Base-by-base conservation (phyloP, 2,329 filamentous ascomycete species). In the Elsinoe perseae region DNA sequence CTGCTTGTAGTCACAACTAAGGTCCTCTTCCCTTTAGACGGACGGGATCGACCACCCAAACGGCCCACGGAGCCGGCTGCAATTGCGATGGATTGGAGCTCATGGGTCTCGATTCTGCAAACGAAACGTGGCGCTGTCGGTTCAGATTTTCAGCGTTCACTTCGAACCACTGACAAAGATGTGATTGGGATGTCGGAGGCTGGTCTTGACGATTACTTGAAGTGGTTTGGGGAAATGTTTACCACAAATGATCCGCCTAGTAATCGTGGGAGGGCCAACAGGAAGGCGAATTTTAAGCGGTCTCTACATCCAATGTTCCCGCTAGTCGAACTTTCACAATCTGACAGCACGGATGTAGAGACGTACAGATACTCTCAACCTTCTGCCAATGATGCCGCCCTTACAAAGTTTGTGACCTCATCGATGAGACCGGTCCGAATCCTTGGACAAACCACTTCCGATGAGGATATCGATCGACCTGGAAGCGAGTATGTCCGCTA, bases 1-100 rank as follows among this genome's bases (percentile, higher is more conserved):
- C 73, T 89, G 2, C 69, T 95, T 2, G 74, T 95, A 2, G 77
- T 95, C 12, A 82, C 86, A 3, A 83, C 86, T 2, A 96, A 96
- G 64, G 69, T 95, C 2, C 75, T 86, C 18, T 90, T 89, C 63
- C 89, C 92, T 0, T 82, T 95, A 43, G 82, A 89, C 64, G 73
- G 74, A 20, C 64, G 77, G 10, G 68, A 75, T 54, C 74, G 84
- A 40, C 73, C 75, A 61, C 79, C 77, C 6, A 69, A 66, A 32
- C 75, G 74, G 16, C 61, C 72, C 12, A 71, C 73, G 8, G 84
- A 88, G 57, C 79, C 83, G 1, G 75, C 81, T 12, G 74, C 75
- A 2, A 70, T 83, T n/a, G 69, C 70, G 18, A 74, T 96, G 56
- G 75, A 92, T 65, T 97, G 92, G 92, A 60, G 70, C 0, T 70